Conservation (phyloP, 1,284 basidiomycete species). For the Sporisorium scitamineum region DNA sequence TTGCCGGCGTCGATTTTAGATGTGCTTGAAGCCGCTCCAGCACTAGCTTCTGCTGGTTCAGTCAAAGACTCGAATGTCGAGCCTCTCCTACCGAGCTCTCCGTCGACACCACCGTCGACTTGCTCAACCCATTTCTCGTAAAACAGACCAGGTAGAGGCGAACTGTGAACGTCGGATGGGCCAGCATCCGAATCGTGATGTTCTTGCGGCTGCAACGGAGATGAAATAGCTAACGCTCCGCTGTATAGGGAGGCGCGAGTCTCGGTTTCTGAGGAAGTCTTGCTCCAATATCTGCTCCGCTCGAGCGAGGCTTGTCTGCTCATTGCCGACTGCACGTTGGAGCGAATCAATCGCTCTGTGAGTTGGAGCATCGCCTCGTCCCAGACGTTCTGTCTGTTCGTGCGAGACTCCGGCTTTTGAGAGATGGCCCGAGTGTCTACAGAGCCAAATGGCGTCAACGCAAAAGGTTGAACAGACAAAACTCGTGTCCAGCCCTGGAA, state of each 20-base stretch:
- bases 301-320: background rate
- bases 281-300: no score
- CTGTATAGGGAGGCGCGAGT: no score
- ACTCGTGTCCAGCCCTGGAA: slow-evolving; percentile 25
- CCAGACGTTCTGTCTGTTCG: slow-evolving; percentile 13
- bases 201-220: background rate
- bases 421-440: background rate
- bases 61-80: background rate
- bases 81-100: slow-evolving; percentile 24
- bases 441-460: background rate
- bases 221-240: background rate
- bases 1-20: background rate
- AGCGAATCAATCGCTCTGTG: slow-evolving; percentile 1
- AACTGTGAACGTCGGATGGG: slow-evolving; percentile 1
- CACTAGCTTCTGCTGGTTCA: background rate
- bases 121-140: slow-evolving; percentile 31
- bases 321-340: background rate
- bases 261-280: background rate
- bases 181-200: background rate
- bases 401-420: no score
- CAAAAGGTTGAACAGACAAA: slow-evolving; percentile 15
- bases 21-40: background rate
- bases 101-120: slow-evolving; percentile 21
- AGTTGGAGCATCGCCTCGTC: slow-evolving; percentile 25
- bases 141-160: slow-evolving; percentile 24